Evolutionary conservation across 129 eudicot genomes (phyloP), one percentile per base, ranked within the genome.

Genomic region (Flaveria linearis): DNA sequence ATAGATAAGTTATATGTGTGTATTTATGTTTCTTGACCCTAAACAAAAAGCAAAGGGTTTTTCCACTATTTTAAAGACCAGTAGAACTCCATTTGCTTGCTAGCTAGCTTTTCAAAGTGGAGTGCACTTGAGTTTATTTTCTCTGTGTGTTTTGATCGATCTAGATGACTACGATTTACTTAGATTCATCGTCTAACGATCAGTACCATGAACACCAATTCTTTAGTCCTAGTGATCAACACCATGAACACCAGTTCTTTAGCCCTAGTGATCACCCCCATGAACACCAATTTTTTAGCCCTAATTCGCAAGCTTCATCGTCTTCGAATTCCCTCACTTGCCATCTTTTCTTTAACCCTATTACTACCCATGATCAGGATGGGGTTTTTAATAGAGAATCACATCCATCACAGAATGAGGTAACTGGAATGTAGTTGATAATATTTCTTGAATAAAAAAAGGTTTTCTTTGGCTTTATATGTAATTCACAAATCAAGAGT

Each of bases 21-120:
- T 68, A 71, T 68, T 53, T 67, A 77, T 84, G 72, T 84, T 83
- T 84, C 85, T 80, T 81, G 71, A 78, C 82, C 85, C 87, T 90
- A 88, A 88, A 86, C 85, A 90, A 86, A 82, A 82, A 74, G 78
- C 81, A 81, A 87, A 76, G 66, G 49, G 71, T 72, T 68, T 75
- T 75, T 16, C 63, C 71, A 51, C 76, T 66, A 73, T 62, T 81
- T 60, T 56, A 43, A 80, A 79, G 11, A 79, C 80, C 71, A 4
- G 6, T 5, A 33, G 39, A 4, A 33, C 39, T 33, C 39, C 39
- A 33, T 33, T 33, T 33, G 39, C 39, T 33, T 36, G 41, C 41
- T 36, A 36, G 41, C 7, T 36, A 36, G 69, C 75, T 39, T 61
- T 55, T 71, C 50, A 26, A 76, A 63, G 68, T 28, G 56, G 71